A percentile compares a stretch with the other conserved stretches of the same genome.
Conservation (phyloP, 2,329 filamentous ascomycete species). For the Beauveria australis region DNA sequence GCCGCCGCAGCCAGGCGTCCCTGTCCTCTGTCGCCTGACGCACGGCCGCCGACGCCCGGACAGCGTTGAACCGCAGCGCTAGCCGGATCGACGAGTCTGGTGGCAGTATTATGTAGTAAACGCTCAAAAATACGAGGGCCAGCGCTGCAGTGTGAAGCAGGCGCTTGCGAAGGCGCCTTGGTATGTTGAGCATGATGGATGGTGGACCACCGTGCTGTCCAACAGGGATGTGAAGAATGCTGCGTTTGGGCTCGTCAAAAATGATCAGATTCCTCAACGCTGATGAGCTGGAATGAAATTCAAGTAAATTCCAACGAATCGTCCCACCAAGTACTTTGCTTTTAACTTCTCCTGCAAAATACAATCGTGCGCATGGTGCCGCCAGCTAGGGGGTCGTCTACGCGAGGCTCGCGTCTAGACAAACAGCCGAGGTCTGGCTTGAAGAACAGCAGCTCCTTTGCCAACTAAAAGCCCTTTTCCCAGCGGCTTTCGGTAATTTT, state of each 20-base stretch:
- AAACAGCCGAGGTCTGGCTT: not conserved
- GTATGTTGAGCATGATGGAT: constrained; percentile 17
- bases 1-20: constrained; percentile 35
- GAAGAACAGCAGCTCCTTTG: not conserved
- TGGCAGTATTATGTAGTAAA: constrained; percentile 24
- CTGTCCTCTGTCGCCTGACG: constrained; percentile 20
- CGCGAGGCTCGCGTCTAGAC: not conserved
- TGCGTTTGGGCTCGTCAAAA: not conserved
- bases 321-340: not conserved
- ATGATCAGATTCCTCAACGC: not conserved
- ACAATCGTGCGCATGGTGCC: not conserved
- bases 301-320: not conserved
- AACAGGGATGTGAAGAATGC: not conserved
- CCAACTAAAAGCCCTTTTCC: not conserved
- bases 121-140: constrained; percentile 18
- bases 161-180: constrained; percentile 23
- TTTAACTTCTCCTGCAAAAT: not conserved
- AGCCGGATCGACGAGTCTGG: constrained; percentile 25
- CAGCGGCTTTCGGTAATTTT: not conserved
- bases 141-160: constrained; percentile 17
- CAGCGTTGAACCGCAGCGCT: constrained; percentile 26
- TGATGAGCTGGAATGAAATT: not conserved
- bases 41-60: constrained; percentile 24
- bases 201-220: not conserved
- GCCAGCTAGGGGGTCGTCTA: not conserved